Conservation (phyloP, 1,284 basidiomycete species). For the Leccinum variabile region DNA sequence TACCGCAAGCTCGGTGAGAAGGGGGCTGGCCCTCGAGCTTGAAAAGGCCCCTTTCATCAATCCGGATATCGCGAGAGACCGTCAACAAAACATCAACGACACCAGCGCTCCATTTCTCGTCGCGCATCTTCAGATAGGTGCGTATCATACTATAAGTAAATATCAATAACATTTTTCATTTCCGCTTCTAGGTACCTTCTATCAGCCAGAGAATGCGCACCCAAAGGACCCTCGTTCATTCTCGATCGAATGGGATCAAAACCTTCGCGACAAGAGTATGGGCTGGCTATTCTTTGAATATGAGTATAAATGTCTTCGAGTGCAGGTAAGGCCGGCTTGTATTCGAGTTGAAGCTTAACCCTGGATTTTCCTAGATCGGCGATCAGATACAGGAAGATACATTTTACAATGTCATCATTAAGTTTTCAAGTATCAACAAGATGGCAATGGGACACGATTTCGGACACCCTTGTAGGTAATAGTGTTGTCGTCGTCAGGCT, state of each 20-base stretch:
- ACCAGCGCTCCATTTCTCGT: constrained; percentile 53
- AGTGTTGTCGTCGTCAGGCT: constrained; percentile 8
- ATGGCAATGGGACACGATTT: constrained; percentile 58
- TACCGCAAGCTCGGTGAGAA: constrained; percentile 19
- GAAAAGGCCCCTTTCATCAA: constrained; percentile 61
- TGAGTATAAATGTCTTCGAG: constrained; percentile 60
- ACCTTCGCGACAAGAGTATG: constrained; percentile 43
- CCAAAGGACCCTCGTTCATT: constrained; percentile 50
- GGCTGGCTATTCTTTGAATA: constrained; percentile 63
- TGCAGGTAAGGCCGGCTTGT: constrained; percentile 42
- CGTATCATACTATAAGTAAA: constrained; percentile 30
- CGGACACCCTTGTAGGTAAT: constrained; percentile 41
- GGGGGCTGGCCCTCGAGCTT: constrained; percentile 38
- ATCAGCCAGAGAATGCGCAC: constrained; percentile 30
- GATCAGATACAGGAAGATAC: constrained; percentile 51
- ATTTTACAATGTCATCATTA: constrained; percentile 52
- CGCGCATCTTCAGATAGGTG: constrained; percentile 61
- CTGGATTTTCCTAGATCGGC: constrained; percentile 45
- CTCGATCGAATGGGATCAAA: constrained; percentile 61
- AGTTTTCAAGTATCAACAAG: constrained; percentile 57
- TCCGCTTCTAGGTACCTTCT: constrained; percentile 32
- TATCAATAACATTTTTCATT: neutral
- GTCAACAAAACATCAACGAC: constrained; percentile 43
- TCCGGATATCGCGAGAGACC: constrained; percentile 59
- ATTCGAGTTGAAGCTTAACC: neutral